A percentile compares a stretch with the other conserved stretches of the same genome.
These are phyloP conservation scores for Paramecium sonneborni DNA, from an alignment of 73 alveolate genomes.

Conservation along the genomic window DNA sequence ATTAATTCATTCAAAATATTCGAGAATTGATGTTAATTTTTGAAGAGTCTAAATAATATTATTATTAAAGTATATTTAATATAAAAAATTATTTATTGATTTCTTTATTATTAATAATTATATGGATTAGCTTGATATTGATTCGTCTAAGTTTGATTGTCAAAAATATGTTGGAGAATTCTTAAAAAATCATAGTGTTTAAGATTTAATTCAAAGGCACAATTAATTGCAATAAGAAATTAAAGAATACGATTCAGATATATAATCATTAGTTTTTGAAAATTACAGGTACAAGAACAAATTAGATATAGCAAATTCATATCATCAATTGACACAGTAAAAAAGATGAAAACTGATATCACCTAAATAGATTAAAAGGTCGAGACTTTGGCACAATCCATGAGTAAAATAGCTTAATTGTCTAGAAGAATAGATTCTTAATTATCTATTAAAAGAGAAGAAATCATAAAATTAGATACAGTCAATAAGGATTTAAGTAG, in stretches of 20 bases:
- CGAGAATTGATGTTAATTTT: background rate
- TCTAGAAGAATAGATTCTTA: conserved; percentile 53
- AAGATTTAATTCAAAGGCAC: conserved; percentile 57
- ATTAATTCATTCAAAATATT: background rate
- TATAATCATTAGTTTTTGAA: background rate
- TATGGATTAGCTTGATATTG: conserved; percentile 30
- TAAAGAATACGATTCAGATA: background rate
- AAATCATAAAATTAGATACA: conserved; percentile 47
- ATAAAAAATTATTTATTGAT: background rate
- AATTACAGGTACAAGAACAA: background rate
- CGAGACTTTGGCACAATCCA: conserved; percentile 18
- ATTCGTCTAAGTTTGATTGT: conserved; percentile 57
- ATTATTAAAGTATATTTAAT: background rate
- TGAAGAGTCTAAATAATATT: background rate
- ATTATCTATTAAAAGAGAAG: conserved; percentile 51
- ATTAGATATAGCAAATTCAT: background rate
- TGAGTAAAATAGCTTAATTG: conserved; percentile 40
- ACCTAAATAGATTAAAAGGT: conserved; percentile 49
- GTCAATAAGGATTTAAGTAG: conserved; percentile 52
- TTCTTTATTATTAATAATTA: background rate
- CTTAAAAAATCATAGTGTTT: conserved; percentile 55
- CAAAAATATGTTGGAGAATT: conserved; percentile 37
- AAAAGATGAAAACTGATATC: conserved; percentile 26
- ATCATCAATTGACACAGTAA: background rate
- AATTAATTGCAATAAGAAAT: background rate